Evolutionary conservation across 2,329 filamentous ascomycete genomes (phyloP), one percentile per base, ranked within the genome.

Genomic region (Neurospora sp.): DNA sequence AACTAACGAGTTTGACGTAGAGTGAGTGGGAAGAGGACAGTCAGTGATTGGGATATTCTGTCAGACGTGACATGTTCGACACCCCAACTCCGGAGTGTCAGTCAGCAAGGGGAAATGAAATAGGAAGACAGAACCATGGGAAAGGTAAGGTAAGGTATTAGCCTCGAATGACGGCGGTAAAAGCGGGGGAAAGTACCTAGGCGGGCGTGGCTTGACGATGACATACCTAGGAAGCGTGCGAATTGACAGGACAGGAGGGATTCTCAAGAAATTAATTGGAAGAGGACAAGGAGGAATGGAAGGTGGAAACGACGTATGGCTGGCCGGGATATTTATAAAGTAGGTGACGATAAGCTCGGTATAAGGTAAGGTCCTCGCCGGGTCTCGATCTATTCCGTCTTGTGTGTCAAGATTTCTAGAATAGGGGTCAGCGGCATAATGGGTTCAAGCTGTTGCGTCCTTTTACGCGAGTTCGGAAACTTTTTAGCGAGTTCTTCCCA

Each of bases 401-500:
- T 83, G 67, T 83, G 82, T 40, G 79, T 76, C 74, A 82, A 84
- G 69, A 81, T 77, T 57, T 79, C 75, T 71, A 86, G 79, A 6
- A 6, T 6, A 33, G 33, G 17, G 81, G 82, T 40, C 81, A 79
- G 70, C 80, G 83, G 67, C 79, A 77, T 39, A 81, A 76, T 39
- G 83, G 81, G 36, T 41, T 82, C 80, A 62, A 86, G 82, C 28
- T 86, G 84, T 71, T 83, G 83, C 66, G 85, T 79, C 36, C 77
- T 79, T 39, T 85, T 12, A 41, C 23, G 23, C 23, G 39, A 84
- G 73, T 85, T 87, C 69, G 84, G 82, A 46, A 86, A 88, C 74
- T 87, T 87, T 74, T 79, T 80, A 66, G 84, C 81, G 17, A 86
- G 84, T 28, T 88, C 85, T 76, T 87, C 85, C 86, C 86, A 88